phyloP scores from a whole-genome alignment of 192 early-diverging fungal genomes.

The Backusella australiensis region DNA sequence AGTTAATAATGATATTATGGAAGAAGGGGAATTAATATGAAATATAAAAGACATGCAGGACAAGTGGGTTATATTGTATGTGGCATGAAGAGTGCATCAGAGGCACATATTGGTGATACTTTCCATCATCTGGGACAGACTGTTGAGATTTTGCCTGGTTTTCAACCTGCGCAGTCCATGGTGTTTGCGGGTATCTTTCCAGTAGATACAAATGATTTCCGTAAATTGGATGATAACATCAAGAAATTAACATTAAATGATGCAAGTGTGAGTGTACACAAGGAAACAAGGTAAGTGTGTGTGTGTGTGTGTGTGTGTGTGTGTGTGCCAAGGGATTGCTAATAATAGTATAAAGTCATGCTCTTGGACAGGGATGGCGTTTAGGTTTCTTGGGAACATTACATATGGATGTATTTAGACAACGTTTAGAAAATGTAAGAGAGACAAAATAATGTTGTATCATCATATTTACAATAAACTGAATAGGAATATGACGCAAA shows the following conservation, averaged over 20 bases:
- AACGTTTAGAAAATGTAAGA: constrained; percentile 78
- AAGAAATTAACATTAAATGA: constrained; percentile 95
- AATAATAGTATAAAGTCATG: constrained; percentile 38
- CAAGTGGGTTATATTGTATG: constrained; percentile 92
- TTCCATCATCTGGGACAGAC: constrained; percentile 71
- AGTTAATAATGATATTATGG: constrained; percentile 24
- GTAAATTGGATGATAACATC: constrained; percentile 86
- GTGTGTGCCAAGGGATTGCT: too few species aligned
- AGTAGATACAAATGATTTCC: constrained; percentile 85
- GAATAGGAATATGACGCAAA: constrained; percentile 85
- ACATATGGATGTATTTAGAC: constrained; percentile 98
- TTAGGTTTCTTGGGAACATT: constrained; percentile 94
- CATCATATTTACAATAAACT: background rate
- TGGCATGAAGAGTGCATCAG: constrained; percentile 90
- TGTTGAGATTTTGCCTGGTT: constrained; percentile 81
- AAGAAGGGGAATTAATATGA: background rate
- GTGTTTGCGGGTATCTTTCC: constrained; percentile 95
- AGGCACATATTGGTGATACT: constrained; percentile 95
- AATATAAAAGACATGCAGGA: constrained; percentile 51
- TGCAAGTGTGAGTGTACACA: constrained; percentile 84
- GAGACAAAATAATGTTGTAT: background rate
- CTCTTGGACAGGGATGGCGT: constrained; percentile 94
- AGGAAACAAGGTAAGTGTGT: constrained; percentile 59
- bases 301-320: too few species aligned
- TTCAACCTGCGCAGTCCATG: constrained; percentile 94